Evolutionary conservation across 2,329 filamentous ascomycete genomes (phyloP).

Genomic region (Knufia fluminis): DNA sequence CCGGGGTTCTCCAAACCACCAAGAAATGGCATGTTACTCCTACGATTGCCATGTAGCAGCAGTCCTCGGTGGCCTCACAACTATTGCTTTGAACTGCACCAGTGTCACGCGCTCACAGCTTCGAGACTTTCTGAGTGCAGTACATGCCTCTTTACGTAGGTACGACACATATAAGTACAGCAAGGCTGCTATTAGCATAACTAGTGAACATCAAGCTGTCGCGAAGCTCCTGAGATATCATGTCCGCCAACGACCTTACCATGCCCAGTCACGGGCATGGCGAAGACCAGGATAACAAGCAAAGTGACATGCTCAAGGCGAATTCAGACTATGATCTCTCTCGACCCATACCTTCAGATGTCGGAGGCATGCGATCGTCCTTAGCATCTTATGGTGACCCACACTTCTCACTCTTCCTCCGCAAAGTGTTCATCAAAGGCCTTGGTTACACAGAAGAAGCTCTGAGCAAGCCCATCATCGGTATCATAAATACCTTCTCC

Average conservation of each 20-base stretch:
- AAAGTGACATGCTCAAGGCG: not conserved
- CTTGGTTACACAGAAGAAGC: slow-evolving; percentile 65
- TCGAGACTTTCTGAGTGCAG: no score
- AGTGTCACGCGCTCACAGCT: no score
- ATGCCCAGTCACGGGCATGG: not conserved
- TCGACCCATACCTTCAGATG: slow-evolving; percentile 40
- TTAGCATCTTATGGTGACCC: slow-evolving; percentile 62
- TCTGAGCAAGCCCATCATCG: slow-evolving; percentile 61
- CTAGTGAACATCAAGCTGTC: no score
- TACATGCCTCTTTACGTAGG: no score
- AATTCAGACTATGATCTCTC: slow-evolving; percentile 49
- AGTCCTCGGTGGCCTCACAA: no score
- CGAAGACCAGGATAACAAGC: not conserved
- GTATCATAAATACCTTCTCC: slow-evolving; percentile 64
- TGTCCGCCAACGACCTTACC: not conserved
- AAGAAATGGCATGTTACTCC: no score
- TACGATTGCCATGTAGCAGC: no score
- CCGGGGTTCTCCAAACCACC: not conserved
- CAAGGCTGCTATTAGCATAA: no score
- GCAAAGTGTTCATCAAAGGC: slow-evolving; percentile 70
- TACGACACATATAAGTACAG: no score
- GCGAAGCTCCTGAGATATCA: not conserved
- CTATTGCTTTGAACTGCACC: no score
- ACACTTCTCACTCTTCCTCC: slow-evolving; percentile 65
- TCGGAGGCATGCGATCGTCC: slow-evolving; percentile 51